Evolutionary conservation across 2,329 filamentous ascomycete species (phyloP), one percentile per base, ranked within the genome.

Genomic region (Exophiala aquamarina): DNA sequence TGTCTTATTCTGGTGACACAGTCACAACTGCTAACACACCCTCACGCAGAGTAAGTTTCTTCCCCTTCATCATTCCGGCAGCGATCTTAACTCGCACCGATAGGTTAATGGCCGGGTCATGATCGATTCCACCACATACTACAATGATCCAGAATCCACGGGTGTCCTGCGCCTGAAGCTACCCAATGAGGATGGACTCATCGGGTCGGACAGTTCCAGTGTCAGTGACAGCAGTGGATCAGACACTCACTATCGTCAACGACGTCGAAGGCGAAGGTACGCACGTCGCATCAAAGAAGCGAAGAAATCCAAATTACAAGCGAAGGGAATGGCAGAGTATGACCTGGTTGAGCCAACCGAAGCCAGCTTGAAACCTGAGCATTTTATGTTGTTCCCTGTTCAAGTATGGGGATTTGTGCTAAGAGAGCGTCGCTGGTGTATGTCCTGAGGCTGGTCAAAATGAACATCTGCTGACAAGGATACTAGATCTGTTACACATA

Each of bases 391-490:
- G 26, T 33, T 32, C 28, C 40, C 28, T 20, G 14, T 28, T 13
- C 19, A 28, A n/a, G 15, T 43, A 11, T 35, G 28, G 28, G 31
- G 40, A 17, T 43, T 33, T 14, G 31, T 43, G 17, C 28, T 43
- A 11, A 43, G 40, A 17, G 40, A 43, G 20, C 18, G 40, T 13
- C 28, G 31, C 28, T 43, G 40, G 40, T 32, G 40, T 43, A 35
- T 5, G 40, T 43, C 20, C 9, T n/a, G 14, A 13, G 9, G 10
- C 18, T 14, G 11, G 19, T 13, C 3, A 5, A 21, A 23, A 15
- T 23, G 11, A 23, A 20, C 23, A n/a, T 4, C 37, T 21, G 37
- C 7, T 21, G 37, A 29, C 37, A 13, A 21, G n/a, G 17, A 15
- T 13, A 11, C 32, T 23, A 43, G 40, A 43, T 19, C 31, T 32